These are phyloP conservation scores for Polyporus arcularius DNA, from an alignment of 768 basidiomycete species.

Conservation along the genomic window DNA sequence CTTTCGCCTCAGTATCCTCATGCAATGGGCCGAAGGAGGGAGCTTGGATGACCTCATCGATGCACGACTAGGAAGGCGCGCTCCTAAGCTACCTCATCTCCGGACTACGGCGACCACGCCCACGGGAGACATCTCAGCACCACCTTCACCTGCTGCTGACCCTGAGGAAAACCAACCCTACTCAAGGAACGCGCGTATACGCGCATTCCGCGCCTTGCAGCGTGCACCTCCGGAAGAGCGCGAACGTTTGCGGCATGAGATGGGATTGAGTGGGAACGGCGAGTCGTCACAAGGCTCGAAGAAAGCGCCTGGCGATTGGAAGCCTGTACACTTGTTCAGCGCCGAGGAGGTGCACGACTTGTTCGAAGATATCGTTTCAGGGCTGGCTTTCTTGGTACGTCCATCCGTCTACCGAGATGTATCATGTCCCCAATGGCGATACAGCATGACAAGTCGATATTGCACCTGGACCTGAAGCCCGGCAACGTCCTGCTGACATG, in stretches of 20 bases:
- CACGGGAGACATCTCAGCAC: slow-evolving; percentile 33
- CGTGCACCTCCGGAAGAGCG: slow-evolving; percentile 63
- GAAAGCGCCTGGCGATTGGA: slow-evolving; percentile 43
- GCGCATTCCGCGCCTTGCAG: slow-evolving; percentile 72
- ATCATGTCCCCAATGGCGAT: background rate
- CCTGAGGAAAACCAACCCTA: slow-evolving; percentile 38
- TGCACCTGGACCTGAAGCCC: slow-evolving; percentile 93
- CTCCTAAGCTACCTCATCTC: slow-evolving; percentile 27
- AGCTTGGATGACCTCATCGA: slow-evolving; percentile 88
- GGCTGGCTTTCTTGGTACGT: slow-evolving; percentile 78
- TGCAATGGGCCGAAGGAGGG: slow-evolving; percentile 94
- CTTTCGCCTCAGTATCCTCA: slow-evolving; percentile 59
- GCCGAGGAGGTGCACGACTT: slow-evolving; percentile 81
- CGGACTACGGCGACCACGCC: slow-evolving; percentile 43
- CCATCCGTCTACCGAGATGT: background rate
- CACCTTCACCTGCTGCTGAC: slow-evolving; percentile 11
- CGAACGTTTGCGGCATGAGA: slow-evolving; percentile 57
- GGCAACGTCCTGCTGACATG: slow-evolving; percentile 91
- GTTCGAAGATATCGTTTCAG: slow-evolving; percentile 85
- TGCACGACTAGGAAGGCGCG: slow-evolving; percentile 65
- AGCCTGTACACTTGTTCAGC: slow-evolving; percentile 81
- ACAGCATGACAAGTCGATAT: slow-evolving; percentile 79
- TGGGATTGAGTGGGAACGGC: slow-evolving; percentile 36
- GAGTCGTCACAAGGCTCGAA: background rate
- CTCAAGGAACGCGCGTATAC: slow-evolving; percentile 67